Conservation (phyloP, 371 early-diverging fungal genomes). For the Mortierella sp. region DNA sequence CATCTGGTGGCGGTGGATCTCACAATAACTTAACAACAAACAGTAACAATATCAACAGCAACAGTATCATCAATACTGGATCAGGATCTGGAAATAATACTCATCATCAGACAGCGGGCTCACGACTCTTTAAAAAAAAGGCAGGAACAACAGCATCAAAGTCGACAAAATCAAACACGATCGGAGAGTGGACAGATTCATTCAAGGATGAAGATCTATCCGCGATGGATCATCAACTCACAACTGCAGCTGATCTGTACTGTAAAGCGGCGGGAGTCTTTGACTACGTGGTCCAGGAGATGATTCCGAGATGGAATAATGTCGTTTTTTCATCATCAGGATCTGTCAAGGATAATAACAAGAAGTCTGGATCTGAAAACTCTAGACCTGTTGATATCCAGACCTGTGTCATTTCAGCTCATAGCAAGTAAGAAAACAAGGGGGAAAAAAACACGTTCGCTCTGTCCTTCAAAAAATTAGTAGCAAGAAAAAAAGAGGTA, state of each 20-base stretch:
- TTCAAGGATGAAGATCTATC: conserved; percentile 30
- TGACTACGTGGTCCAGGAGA: conserved; percentile 63
- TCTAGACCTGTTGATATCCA: conserved; percentile 45
- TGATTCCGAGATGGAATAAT: conserved; percentile 65
- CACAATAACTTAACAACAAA: neutral
- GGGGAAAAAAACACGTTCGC: neutral
- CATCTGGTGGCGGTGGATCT: conserved; percentile 33
- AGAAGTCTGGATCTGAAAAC: too few relatives aligned
- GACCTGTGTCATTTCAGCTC: conserved; percentile 36
- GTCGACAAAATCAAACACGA: conserved; percentile 34
- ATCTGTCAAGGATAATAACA: conserved; percentile 11
- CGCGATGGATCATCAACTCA: conserved; percentile 43
- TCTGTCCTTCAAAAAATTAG: too few relatives aligned
- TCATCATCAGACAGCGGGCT: conserved; percentile 11
- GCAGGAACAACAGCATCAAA: conserved; percentile 5
- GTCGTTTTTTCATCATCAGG: conserved; percentile 9
- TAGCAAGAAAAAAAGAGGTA: too few relatives aligned
- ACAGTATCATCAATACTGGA: neutral
- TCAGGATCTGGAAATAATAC: too few relatives aligned
- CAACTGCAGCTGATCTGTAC: conserved; percentile 65
- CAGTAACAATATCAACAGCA: conserved; percentile 3
- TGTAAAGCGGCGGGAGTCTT: conserved; percentile 71
- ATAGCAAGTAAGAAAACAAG: conserved; percentile 27
- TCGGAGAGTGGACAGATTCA: conserved; percentile 37
- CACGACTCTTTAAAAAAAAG: conserved; percentile 37